Percentiles rank a stretch among this genome's conserved stretches.
phyloP scores from a whole-genome alignment of 495 filamentous ascomycete species.

The Parathielavia hyrcaniae region DNA sequence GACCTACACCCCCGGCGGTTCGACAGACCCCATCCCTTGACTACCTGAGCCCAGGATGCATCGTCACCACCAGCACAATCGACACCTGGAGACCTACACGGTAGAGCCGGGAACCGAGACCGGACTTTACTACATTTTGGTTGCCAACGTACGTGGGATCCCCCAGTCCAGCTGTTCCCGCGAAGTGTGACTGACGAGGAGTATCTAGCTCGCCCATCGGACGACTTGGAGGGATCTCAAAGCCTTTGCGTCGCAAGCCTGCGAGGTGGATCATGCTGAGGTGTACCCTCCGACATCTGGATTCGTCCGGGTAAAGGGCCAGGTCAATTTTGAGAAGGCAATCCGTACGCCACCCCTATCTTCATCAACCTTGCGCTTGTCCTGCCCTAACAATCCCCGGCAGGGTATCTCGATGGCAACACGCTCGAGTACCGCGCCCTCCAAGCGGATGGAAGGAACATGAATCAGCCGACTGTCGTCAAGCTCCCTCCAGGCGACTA shows the following conservation, averaged over 20 bases:
- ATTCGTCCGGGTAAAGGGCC: slow-evolving; percentile 22
- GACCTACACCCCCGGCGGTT: too few relatives aligned
- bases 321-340: slow-evolving; percentile 24
- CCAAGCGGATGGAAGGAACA: slow-evolving; percentile 21
- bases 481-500: slow-evolving; percentile 16
- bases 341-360: slow-evolving; percentile 13
- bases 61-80: slow-evolving; percentile 4
- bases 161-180: not conserved
- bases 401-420: slow-evolving; percentile 22
- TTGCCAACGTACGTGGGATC: slow-evolving; percentile 18
- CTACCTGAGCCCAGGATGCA: not conserved
- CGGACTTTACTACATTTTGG: slow-evolving; percentile 24
- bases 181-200: not conserved
- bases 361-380: too few relatives aligned
- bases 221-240: slow-evolving; percentile 27
- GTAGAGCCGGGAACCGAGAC: slow-evolving; percentile 20
- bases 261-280: slow-evolving; percentile 22
- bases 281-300: slow-evolving; percentile 23
- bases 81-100: slow-evolving; percentile 7
- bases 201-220: slow-evolving; percentile 17
- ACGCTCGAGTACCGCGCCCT: slow-evolving; percentile 20
- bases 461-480: slow-evolving; percentile 9
- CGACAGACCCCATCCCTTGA: not conserved
- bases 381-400: not conserved
- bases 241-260: slow-evolving; percentile 14